Conservation (phyloP, 257 asterid species). For the Solanum arcanum region DNA sequence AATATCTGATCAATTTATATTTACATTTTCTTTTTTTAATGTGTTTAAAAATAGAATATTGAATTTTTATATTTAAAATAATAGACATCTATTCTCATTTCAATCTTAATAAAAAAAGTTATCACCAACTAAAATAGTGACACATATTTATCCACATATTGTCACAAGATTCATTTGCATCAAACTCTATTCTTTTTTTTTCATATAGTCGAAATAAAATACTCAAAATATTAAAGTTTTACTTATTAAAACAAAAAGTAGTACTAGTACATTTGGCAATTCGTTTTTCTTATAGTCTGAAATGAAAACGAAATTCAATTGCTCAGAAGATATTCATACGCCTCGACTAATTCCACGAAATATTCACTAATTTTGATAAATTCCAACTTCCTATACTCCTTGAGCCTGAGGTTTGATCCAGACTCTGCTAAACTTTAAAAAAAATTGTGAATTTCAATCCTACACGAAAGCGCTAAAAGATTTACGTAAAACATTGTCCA, state of each 20-base stretch:
- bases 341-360: not conserved
- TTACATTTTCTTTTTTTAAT: not conserved
- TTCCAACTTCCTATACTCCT: not conserved
- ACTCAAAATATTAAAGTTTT: not conserved
- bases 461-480: not conserved
- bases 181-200: not conserved
- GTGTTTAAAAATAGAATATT: not conserved
- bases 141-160: not conserved
- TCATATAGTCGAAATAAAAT: not conserved
- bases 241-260: not conserved
- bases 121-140: not conserved
- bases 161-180: not conserved
- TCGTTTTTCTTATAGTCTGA: not conserved
- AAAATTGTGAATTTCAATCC: not conserved
- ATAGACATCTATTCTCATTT: not conserved
- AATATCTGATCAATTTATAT: not conserved
- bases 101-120: not conserved
- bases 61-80: not conserved
- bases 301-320: not conserved
- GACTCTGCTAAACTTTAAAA: not conserved
- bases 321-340: fast-evolving
- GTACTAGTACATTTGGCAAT: not conserved
- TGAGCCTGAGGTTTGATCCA: not conserved
- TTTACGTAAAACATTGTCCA: not conserved
- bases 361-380: too few relatives aligned